Evolutionary conservation across 2,329 filamentous ascomycete genomes (phyloP).

Genomic region (Apiospora kogelbergensis): DNA sequence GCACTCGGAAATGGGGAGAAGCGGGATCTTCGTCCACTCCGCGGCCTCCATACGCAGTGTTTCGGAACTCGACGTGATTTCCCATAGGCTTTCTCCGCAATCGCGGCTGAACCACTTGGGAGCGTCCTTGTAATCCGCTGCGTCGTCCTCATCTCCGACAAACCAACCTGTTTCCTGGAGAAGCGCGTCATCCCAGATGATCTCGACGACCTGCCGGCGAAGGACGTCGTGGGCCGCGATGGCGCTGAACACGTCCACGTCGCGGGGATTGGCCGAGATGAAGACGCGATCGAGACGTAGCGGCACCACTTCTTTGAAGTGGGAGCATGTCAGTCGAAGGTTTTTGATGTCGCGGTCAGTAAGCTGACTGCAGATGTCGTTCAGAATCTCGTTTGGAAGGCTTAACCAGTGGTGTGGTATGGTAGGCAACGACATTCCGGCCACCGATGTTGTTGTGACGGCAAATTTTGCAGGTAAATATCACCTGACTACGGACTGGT

Average conservation of each 20-base stretch:
- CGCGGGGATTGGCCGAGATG: constrained; percentile 38
- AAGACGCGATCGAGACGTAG: constrained; percentile 37
- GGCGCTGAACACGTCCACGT: constrained; percentile 36
- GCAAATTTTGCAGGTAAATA: no score
- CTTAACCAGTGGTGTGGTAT: not conserved
- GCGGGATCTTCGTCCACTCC: not conserved
- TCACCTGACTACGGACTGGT: no score
- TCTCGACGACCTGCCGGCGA: constrained; percentile 32
- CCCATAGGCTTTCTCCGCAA: not conserved
- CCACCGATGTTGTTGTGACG: no score
- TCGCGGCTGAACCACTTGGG: not conserved
- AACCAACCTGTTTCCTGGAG: not conserved
- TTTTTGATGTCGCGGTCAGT: constrained; percentile 27
- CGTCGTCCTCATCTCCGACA: not conserved
- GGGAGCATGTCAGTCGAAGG: constrained; percentile 25
- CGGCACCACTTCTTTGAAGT: constrained; percentile 14
- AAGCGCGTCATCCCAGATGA: constrained; percentile 39
- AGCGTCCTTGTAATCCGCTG: not conserved
- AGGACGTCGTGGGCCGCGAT: constrained; percentile 37
- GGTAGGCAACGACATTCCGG: not conserved
- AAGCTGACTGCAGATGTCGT: constrained; percentile 16
- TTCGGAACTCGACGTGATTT: not conserved
- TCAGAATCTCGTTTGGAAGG: constrained; percentile 12
- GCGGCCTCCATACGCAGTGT: not conserved
- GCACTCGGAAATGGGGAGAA: not conserved